These are phyloP conservation scores for Dothistroma septosporum DNA, from an alignment of 2,329 filamentous ascomycete species.

Conservation along the genomic window DNA sequence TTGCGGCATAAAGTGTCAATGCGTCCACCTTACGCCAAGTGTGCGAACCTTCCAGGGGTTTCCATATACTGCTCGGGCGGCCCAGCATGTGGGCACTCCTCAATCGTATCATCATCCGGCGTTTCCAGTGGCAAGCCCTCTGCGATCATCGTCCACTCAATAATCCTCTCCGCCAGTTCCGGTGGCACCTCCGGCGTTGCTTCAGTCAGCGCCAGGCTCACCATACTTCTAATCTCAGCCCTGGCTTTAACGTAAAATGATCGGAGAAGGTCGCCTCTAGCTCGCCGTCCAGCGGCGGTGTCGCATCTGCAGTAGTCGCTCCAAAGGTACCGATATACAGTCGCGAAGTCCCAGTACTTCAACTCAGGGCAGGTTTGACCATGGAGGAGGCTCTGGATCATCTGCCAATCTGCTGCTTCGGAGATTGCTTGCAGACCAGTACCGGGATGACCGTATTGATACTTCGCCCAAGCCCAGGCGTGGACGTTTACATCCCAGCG, in stretches of 20 bases:
- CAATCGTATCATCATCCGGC: neutral
- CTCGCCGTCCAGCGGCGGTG: neutral
- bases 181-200: neutral
- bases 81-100: no score
- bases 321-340: neutral
- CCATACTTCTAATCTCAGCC: neutral
- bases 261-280: neutral
- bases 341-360: neutral
- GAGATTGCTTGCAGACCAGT: neutral
- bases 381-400: neutral
- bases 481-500: neutral
- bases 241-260: neutral
- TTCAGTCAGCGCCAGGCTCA: neutral
- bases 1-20: no score
- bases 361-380: neutral
- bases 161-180: neutral
- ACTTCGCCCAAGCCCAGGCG: neutral
- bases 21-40: no score
- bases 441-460: neutral
- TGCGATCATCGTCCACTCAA: neutral
- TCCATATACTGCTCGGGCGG: no score
- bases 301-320: neutral
- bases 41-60: no score
- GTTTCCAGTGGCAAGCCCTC: neutral
- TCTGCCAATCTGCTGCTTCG: neutral